Evolutionary conservation across 1,139 yeast genomes (phyloP).

Genomic region (Debaryomyces fabryi): DNA sequence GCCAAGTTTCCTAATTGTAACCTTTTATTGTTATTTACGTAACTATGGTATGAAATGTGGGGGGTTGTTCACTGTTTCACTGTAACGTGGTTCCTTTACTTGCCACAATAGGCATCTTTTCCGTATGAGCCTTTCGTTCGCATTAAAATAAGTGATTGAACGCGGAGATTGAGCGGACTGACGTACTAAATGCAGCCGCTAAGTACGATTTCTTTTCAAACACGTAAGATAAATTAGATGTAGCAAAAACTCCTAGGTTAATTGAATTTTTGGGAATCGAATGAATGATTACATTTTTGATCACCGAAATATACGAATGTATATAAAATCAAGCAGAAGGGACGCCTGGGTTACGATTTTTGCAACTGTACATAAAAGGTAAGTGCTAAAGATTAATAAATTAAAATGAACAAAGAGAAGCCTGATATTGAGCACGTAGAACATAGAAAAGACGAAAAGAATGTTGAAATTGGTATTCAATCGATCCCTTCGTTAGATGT

Average conservation of each 20-base stretch:
- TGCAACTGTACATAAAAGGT: background rate
- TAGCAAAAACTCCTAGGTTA: too few relatives aligned
- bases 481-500: background rate
- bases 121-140: background rate
- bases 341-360: background rate
- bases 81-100: background rate
- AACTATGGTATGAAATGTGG: background rate
- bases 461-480: slow-evolving; percentile 1
- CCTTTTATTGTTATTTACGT: background rate
- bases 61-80: background rate
- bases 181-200: background rate
- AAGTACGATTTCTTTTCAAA: background rate
- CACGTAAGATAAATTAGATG: background rate
- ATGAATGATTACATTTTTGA: background rate
- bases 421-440: slow-evolving; percentile 1
- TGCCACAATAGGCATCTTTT: background rate
- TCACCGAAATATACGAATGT: background rate
- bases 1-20: background rate
- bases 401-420: background rate
- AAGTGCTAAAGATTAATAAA: background rate
- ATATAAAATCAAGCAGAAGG: background rate
- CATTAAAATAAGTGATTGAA: background rate
- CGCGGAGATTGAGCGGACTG: background rate
- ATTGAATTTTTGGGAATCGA: background rate
- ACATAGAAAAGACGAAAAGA: background rate